A percentile compares a stretch with the other conserved stretches of the same genome.
Evolutionary conservation across 2,329 filamentous ascomycete species (phyloP).

Genomic region (Drechslerella coelobrocha): DNA sequence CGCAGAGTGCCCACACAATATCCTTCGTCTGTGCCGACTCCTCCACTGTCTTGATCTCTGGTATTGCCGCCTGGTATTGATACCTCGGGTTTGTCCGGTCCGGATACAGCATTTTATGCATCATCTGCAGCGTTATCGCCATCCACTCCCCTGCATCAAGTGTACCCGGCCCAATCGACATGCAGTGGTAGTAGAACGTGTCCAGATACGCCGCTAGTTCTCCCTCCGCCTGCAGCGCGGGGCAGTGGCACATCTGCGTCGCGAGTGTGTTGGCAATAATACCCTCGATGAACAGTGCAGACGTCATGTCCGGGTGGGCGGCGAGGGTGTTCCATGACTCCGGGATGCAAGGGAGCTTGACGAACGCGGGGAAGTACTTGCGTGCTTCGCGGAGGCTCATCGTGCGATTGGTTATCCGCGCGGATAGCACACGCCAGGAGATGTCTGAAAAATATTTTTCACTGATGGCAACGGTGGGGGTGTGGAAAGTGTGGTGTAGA

Average conservation of each 20-base stretch:
- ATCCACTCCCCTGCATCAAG: slow-evolving; percentile 18
- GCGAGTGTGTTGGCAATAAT: slow-evolving; percentile 22
- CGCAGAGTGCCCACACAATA: slow-evolving; percentile 12
- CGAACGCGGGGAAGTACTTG: slow-evolving; percentile 11
- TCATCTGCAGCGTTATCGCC: slow-evolving; percentile 27
- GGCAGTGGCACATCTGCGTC: slow-evolving; percentile 20
- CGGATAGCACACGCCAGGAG: slow-evolving; percentile 6
- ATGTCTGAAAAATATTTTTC: slow-evolving; percentile 21
- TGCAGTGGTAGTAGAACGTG: slow-evolving; percentile 14
- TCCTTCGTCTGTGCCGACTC: slow-evolving; percentile 9
- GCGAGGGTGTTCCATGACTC: slow-evolving; percentile 16
- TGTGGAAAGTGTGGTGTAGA: slow-evolving; percentile 21
- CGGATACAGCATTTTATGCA: slow-evolving; percentile 19
- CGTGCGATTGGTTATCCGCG: slow-evolving; percentile 3
- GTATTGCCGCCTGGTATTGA: background rate
- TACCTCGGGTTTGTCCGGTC: slow-evolving; percentile 5
- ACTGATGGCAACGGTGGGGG: slow-evolving; percentile 1
- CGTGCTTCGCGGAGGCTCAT: background rate
- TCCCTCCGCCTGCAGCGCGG: slow-evolving; percentile 16
- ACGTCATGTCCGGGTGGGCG: slow-evolving; percentile 19
- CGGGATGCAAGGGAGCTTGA: slow-evolving; percentile 15
- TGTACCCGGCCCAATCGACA: slow-evolving; percentile 1
- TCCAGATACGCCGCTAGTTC: slow-evolving; percentile 2
- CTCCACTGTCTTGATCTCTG: slow-evolving; percentile 22
- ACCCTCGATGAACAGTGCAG: slow-evolving; percentile 17